phyloP scores from a whole-genome alignment of 495 filamentous ascomycete species.

The Aspergillus campestris region DNA sequence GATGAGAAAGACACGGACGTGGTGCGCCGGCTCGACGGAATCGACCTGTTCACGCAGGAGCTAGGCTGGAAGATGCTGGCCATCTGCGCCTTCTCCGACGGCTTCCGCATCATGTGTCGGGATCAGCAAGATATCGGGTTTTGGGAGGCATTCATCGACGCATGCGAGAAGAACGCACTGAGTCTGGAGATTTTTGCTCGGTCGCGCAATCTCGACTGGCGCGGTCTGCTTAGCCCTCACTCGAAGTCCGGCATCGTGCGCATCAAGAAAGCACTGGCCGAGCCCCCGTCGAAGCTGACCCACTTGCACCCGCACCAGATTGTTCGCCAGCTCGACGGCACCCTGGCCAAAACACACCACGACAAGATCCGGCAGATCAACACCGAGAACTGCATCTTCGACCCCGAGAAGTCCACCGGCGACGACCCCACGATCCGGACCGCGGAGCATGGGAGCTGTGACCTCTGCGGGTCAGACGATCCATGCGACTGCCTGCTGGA shows the following conservation, averaged over 20 bases:
- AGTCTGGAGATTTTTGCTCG: constrained; percentile 28
- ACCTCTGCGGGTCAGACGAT: constrained; percentile 7
- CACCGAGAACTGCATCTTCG: constrained; percentile 10
- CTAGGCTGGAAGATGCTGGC: constrained; percentile 27
- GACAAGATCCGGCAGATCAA: constrained; percentile 11
- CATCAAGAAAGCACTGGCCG: neutral
- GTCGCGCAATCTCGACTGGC: constrained; percentile 23
- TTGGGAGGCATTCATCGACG: constrained; percentile 13
- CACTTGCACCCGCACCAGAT: constrained; percentile 16
- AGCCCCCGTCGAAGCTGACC: constrained; percentile 5
- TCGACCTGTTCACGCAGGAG: neutral
- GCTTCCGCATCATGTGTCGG: constrained; percentile 17
- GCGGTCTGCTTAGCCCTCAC: constrained; percentile 11
- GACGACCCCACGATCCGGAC: constrained; percentile 7
- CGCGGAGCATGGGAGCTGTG: constrained; percentile 4
- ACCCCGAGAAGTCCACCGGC: constrained; percentile 4
- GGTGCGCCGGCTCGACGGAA: neutral
- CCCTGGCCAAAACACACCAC: no score
- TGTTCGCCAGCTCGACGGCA: constrained; percentile 2
- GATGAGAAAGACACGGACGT: neutral
- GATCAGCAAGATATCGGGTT: neutral
- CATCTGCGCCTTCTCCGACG: constrained; percentile 24
- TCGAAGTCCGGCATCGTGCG: neutral
- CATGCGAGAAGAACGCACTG: constrained; percentile 10
- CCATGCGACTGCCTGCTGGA: constrained; percentile 14